Evolutionary conservation across 1,284 basidiomycete species (phyloP), one percentile per base, ranked within the genome.

Genomic region (Irpex rosettiformis): DNA sequence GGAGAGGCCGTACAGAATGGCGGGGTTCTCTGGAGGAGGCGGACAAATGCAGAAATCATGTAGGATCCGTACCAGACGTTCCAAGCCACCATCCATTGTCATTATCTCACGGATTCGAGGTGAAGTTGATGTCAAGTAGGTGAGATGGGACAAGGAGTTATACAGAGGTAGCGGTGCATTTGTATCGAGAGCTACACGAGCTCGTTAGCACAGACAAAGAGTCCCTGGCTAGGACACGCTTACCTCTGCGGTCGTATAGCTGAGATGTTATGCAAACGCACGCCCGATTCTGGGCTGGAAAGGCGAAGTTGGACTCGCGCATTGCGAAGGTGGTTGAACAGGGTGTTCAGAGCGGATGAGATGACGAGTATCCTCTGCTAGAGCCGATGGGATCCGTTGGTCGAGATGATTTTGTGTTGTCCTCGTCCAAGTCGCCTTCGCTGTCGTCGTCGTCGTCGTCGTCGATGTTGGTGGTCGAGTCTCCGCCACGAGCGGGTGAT

Each of bases 71-170:
- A 99, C 91, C 40, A 99, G 87, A 24, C 96, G 88, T 72, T 99
- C 96, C 43, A 99, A 86, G 1, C 97, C 96, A 59, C 96, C 96
- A 72, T 99, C 96, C 79, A 93, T 88, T 47, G 95, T 96, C 81
- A 99, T 91, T 70, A 98, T 98, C 75, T 99, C 97, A 55, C 96
- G 88, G 76, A 99, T 98, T 61, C 96, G 87, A 3, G 96, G 96
- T 0, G 95, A 98, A 4, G 96, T 98, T 2, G 95, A 96, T 5
- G 96, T 98, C 66, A 99, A 89, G 75, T 98, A 97, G 54, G 93
- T 93, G 59, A 99, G 89, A 76, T 98, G 94, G 54, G 94, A 96
- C 59, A 99, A 88, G 51, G 96, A 98, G 78, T 98, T 98, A 80
- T 98, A 91, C 54, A 99, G 81, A 16, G 96, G 95, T 52, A 99